Base-by-base conservation (phyloP, 2,329 filamentous ascomycete genomes). In the Scedosporium minutisporum region DNA sequence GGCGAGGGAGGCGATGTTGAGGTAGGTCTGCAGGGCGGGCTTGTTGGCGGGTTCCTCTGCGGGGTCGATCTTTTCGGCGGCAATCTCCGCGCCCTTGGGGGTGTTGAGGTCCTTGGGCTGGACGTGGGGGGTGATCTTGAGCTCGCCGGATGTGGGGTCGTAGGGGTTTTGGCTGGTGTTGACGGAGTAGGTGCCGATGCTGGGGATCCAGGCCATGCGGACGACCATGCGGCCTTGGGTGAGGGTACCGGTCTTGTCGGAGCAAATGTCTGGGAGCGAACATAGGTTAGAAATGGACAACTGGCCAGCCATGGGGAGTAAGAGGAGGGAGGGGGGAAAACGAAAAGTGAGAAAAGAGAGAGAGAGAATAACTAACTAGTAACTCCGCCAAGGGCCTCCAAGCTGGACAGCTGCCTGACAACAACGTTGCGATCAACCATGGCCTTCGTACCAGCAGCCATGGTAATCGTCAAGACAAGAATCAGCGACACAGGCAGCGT, bases 141-240 rank as follows among this genome's bases (percentile, higher is more conserved):
- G 65, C 2, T 78, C 72, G 7, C 83, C 84, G 12, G 74, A 67
- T 0, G 80, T 81, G 0, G 86, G 86, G 67, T 87, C 81, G 67
- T 85, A 77, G 0, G 85, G 82, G 46, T 82, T 77, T 16, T 75
- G 78, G 1, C 82, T 80, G 25, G 79, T 76, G 57, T 82, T 80
- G 3, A 89, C 77, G 0, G 79, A 79, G 69, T 84, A 84, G 0
- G 82, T 85, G 14, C 85, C 84, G 44, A 78, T 71, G 4, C 77
- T 78, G 3, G 83, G 83, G 41, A 87, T 76, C 81, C 84, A 86
- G 21, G 81, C 82, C 64, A 82, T 80, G 65, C 80, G 80, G 4
- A 80, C 83, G 6, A 87, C 79, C 86, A 88, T 88, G 67, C 84
- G 85, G 33, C 85, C 82, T 69, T 85, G 82, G 1, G 83, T 85